Evolutionary conservation across 2,329 filamentous ascomycete species (phyloP), one percentile per base, ranked within the genome.

Genomic region (Cladophialophora chaetospira): DNA sequence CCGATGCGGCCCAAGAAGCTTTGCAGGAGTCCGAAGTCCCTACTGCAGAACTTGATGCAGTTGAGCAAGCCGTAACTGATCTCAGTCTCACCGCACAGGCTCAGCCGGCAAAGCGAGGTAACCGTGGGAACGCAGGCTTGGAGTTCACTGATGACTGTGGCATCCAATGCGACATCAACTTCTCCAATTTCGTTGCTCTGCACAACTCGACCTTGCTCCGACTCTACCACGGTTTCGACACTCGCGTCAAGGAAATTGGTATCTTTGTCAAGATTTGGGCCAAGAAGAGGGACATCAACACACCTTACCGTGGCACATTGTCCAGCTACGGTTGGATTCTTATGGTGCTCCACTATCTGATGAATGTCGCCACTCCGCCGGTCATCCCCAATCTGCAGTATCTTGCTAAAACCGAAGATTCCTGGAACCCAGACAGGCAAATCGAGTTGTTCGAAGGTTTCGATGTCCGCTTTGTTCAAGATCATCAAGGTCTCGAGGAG

Each of bases 151-250:
- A 89, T 67, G 77, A 78, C 3, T 82, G 88, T 25, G 91, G 91
- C n/a, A 88, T 93, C 11, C 89, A 92, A 69, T 94, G 89, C 69
- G 91, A 96, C 69, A 90, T 97, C 77, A 96, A 96, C 71, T 96
- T 96, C 69, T 88, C 88, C 1, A 91, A 91, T 15, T 85, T 89
- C 42, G 82, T 96, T 2, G 91, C 87, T 1, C 78, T 96, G 2
- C 88, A 94, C 63, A 96, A 96, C 70, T 95, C 91, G 0, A 76
- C 84, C 29, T 82, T 97, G 35, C 81, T 97, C 26, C 85, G 88
- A 35, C 93, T 89, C 71, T 97, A 97, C 73, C 87, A 88, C 1
- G 82, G 84, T 53, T 89, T 88, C 17, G 92, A 97, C 68, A 75
- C 82, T 3, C 86, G 92, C 9, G 89, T 96, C 4, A 82, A 84